Evolutionary conservation across 331 rosid genomes (phyloP), one percentile per base, ranked within the genome.

Genomic region (Acacia concinna): DNA sequence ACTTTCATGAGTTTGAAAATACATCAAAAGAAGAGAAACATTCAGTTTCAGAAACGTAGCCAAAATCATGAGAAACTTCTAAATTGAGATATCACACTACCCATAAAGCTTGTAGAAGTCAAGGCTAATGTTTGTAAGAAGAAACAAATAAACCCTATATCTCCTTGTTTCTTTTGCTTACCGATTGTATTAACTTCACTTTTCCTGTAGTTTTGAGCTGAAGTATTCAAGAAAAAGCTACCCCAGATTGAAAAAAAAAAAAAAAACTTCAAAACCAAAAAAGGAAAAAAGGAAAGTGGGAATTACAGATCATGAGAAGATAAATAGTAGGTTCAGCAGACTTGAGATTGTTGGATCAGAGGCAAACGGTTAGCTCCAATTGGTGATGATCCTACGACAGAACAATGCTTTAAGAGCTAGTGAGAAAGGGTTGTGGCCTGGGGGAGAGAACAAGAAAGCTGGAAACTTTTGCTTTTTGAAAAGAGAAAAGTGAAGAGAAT

Each of bases 331-430:
- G 77, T 67, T 65, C 66, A 41, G 37, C 74, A 65, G 57, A 38
- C 41, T 68, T 59, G 77, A 77, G 92, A 90, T 84, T 93, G 77
- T 59, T 70, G 87, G 84, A 89, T 88, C 90, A 86, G 91, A 85
- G 49, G 79, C 70, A 74, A 81, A 60, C 20, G 79, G 74, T 70
- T 43, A 68, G 78, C 78, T 82, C 63, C 79, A 75, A 80, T 30
- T 82, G 78, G 60, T 73, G 81, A 43, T 74, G 77, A 47, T 74
- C 83, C 88, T 83, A 83, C 83, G 72, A 21, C 57, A 69, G 62
- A 75, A 71, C 52, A 73, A 79, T n/a, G 80, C 71, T 35, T 62
- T n/a, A 2, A 10, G 62, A 49, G 66, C 31, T 49, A 63, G 68
- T 84, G 51, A 47, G 60, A 44, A 35, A 38, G 85, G 81, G 35